Evolutionary conservation across 202 grass and related monocot species (phyloP), one percentile per base, ranked within the genome.

Genomic region (Bolboschoenoplectus hybrid): DNA sequence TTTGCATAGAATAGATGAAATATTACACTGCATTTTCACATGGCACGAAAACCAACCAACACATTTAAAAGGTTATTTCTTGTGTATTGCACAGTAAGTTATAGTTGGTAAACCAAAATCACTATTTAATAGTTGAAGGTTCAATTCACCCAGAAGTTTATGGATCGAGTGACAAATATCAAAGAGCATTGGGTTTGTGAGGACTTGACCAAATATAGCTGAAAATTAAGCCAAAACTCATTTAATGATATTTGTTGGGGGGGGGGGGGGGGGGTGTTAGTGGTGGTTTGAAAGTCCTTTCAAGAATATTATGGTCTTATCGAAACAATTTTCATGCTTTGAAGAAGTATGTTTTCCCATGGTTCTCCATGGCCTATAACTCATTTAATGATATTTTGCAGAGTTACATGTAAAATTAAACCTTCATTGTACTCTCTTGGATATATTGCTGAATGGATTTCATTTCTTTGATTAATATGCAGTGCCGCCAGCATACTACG

Each of bases 401-500:
- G 16, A 20, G 17, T 82, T 60, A 1, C 1, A 53, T 53, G 49
- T 64, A 16, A 40, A 36, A 80, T 40, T 80, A 9, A 1, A 17
- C 69, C n/a, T 73, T 20, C 7, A 20, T 49, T 73, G 8, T 45
- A 47, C 69, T 9, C 1, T 75, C 39, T 20, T 63, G 2, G 6
- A 20, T 61, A 20, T 68, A 47, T 69, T 79, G 47, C 32, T 10
- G 46, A 87, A 50, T 7, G 41, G 46, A 5, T 49, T 58, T 32
- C 12, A 43, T 45, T 20, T 65, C 68, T 19, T 47, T 85, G 16
- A 72, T 63, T 80, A 80, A 19, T 78, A 5, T 63, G 45, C 88
- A 99, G 97, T 99, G 1, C 97, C 97, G 2, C 97, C 97, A 38
- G 97, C 93, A 47, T 99, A 99, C 62, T 99, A 99, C 12, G 97